Evolutionary conservation across 2,329 filamentous ascomycete species (phyloP).

Genomic region (Peltaster fructicola): DNA sequence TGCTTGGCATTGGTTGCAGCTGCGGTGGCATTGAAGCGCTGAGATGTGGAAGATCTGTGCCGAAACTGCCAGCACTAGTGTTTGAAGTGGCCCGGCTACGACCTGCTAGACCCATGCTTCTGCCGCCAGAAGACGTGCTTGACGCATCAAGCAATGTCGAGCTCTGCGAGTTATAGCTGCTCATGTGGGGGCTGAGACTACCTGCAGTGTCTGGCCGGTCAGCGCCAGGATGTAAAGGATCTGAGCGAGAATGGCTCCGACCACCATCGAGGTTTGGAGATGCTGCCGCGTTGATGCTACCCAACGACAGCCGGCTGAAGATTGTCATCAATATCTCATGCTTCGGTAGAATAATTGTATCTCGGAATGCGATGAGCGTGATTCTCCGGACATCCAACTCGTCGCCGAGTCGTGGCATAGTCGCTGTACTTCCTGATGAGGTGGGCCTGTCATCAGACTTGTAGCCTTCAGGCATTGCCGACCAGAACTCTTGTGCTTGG

Average conservation of each 20-base stretch:
- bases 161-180: constrained; percentile 62
- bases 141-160: constrained; percentile 60
- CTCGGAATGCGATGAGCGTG: constrained; percentile 73
- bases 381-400: constrained; percentile 76
- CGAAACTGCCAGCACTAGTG: constrained; percentile 39
- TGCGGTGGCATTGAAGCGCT: constrained; percentile 8
- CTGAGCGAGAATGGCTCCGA: constrained; percentile 14
- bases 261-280: constrained; percentile 11
- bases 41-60: constrained; percentile 21
- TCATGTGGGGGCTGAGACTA: constrained; percentile 54
- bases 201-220: constrained; percentile 47
- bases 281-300: constrained; percentile 41
- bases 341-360: constrained; percentile 71
- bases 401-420: constrained; percentile 31
- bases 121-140: constrained; percentile 28
- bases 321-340: constrained; percentile 79
- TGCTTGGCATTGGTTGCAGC: constrained; percentile 4
- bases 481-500: constrained; percentile 83
- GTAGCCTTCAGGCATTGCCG: constrained; percentile 37
- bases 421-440: constrained; percentile 21
- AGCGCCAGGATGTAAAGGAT: constrained; percentile 15
- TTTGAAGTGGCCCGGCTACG: constrained; percentile 75
- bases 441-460: constrained; percentile 25
- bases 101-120: constrained; percentile 25
- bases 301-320: constrained; percentile 75